phyloP scores from a whole-genome alignment of 129 eudicot species.

The Arctium minus region DNA sequence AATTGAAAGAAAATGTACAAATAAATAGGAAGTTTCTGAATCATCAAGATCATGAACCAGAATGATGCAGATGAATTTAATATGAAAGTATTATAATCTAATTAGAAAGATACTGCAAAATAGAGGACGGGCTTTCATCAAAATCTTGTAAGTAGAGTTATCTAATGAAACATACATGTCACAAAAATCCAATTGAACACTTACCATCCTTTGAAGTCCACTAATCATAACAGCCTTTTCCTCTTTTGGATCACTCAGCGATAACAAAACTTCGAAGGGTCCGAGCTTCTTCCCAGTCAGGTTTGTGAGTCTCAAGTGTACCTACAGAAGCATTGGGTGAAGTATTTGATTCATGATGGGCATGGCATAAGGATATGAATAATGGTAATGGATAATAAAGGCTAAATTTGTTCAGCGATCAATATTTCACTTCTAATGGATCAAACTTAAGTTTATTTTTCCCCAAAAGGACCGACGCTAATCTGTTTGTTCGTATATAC shows the following conservation, averaged over 20 bases:
- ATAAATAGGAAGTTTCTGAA: neutral
- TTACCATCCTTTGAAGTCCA: slow-evolving; percentile 85
- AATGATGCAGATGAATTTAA: neutral
- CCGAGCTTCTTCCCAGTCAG: slow-evolving; percentile 72
- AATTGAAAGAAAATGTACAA: neutral
- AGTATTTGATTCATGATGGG: neutral
- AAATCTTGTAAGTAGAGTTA: neutral
- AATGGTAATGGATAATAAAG: neutral
- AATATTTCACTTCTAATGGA: neutral
- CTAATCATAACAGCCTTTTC: slow-evolving; percentile 85
- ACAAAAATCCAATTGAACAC: slow-evolving; percentile 7
- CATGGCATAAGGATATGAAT: neutral
- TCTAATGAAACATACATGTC: neutral
- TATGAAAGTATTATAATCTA: neutral
- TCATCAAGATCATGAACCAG: neutral
- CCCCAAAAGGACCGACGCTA: neutral
- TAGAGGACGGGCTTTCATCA: neutral
- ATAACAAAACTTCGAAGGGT: slow-evolving; percentile 80
- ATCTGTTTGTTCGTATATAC: neutral
- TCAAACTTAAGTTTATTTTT: neutral
- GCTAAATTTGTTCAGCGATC: neutral
- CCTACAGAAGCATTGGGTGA: slow-evolving; percentile 39
- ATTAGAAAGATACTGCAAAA: neutral
- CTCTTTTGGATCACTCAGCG: slow-evolving; percentile 54
- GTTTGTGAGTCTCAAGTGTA: slow-evolving; percentile 66